Percentiles rank a stretch among this genome's conserved stretches.
Evolutionary conservation across 2,329 filamentous ascomycete species (phyloP).

Genomic region (Fusarium subtropicale): DNA sequence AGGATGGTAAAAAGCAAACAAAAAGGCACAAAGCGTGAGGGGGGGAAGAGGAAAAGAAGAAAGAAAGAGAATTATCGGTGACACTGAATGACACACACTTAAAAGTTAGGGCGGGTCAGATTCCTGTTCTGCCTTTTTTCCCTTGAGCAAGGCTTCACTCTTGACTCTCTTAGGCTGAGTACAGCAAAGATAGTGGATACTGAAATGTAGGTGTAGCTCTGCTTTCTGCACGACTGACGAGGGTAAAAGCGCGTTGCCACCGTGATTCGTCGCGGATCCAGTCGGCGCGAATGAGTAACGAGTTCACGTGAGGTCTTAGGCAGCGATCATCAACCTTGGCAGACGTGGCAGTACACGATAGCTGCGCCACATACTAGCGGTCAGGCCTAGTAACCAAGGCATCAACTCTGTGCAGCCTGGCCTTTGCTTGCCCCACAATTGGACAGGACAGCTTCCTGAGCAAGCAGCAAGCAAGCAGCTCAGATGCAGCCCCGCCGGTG

Average conservation of each 20-base stretch:
- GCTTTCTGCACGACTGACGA: constrained; percentile 33
- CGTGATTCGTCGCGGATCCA: constrained; percentile 33
- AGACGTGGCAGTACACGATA: constrained; percentile 27
- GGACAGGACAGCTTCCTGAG: constrained; percentile 49
- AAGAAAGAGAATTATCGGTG: constrained; percentile 30
- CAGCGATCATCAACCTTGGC: constrained; percentile 44
- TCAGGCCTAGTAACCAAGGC: constrained; percentile 43
- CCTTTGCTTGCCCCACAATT: constrained; percentile 48
- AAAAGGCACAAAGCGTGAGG: not conserved
- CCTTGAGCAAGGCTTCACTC: constrained; percentile 31
- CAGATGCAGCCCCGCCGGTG: constrained; percentile 48
- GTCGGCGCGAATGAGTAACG: constrained; percentile 52
- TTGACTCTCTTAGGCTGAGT: constrained; percentile 27
- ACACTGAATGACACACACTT: constrained; percentile 34
- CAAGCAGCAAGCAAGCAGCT: constrained; percentile 35
- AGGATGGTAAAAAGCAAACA: constrained; percentile 2
- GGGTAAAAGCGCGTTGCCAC: constrained; percentile 40
- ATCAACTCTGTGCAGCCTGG: constrained; percentile 40
- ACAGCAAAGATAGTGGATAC: constrained; percentile 20
- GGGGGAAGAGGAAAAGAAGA: not conserved
- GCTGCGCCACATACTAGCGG: constrained; percentile 35
- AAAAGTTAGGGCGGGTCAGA: constrained; percentile 19
- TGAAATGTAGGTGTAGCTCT: constrained; percentile 17
- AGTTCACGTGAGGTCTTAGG: constrained; percentile 54
- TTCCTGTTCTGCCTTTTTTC: constrained; percentile 29